These are phyloP conservation scores for Ustilago vetiveriae DNA, from an alignment of 1,284 basidiomycete species.

Conservation along the genomic window DNA sequence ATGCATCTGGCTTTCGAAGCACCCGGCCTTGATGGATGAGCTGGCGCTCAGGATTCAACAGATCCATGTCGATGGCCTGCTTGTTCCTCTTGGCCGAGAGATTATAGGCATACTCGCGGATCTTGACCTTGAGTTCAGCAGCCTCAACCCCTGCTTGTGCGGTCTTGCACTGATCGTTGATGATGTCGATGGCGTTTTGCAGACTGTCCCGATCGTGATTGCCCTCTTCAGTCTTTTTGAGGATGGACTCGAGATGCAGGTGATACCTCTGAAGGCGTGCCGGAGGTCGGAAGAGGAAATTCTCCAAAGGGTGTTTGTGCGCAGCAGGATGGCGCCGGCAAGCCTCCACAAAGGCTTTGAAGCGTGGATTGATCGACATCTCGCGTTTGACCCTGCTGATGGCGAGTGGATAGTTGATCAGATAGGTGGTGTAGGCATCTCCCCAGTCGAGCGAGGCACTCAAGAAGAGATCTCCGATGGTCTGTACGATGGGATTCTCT, in stretches of 20 bases:
- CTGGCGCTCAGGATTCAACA: conserved; percentile 57
- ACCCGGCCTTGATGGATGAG: conserved; percentile 59
- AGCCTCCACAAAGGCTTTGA: conserved; percentile 88
- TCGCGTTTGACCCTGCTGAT: conserved; percentile 88
- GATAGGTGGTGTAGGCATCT: conserved; percentile 83
- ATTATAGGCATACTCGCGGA: conserved; percentile 57
- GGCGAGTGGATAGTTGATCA: conserved; percentile 83
- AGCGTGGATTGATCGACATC: conserved; percentile 80
- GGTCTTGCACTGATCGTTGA: conserved; percentile 63
- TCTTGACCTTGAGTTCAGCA: conserved; percentile 60
- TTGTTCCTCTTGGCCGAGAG: conserved; percentile 58
- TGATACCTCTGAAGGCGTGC: conserved; percentile 92
- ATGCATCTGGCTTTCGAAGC: conserved; percentile 60
- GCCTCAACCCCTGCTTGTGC: conserved; percentile 61
- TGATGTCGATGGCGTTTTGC: conserved; percentile 57
- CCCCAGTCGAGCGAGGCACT: conserved; percentile 88
- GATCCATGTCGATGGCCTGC: conserved; percentile 54
- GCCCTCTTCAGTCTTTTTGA: conserved; percentile 67
- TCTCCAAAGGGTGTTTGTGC: conserved; percentile 83
- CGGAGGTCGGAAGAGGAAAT: conserved; percentile 84
- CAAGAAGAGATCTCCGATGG: conserved; percentile 89
- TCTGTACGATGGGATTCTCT: conserved; percentile 81
- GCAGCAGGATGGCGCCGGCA: conserved; percentile 76
- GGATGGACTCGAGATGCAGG: conserved; percentile 84
- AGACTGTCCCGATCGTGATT: conserved; percentile 55